phyloP scores from a whole-genome alignment of 345 rosid species.

The Acer yangbiense region DNA sequence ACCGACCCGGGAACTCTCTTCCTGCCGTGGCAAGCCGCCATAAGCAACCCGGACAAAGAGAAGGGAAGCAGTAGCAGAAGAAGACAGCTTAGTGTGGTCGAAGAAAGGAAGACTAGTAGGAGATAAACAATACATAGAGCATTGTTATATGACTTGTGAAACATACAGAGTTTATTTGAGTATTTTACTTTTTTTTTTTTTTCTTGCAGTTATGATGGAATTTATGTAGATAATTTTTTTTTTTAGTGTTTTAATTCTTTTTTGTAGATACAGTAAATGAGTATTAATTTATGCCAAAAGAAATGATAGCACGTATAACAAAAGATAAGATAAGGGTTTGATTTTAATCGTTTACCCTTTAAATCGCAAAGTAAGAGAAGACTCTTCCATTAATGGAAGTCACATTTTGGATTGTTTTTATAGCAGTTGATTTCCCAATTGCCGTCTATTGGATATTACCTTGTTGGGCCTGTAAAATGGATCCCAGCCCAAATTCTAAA shows the following conservation, averaged over 20 bases:
- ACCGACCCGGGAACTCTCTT: conserved; percentile 33
- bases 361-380: too few species aligned
- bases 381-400: too few species aligned
- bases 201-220: not conserved
- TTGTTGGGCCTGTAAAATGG: not conserved
- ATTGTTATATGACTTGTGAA: not conserved
- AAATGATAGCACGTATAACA: too few species aligned
- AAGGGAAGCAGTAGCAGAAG: not conserved
- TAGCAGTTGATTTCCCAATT: too few species aligned
- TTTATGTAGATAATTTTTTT: not conserved
- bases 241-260: too few species aligned
- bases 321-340: too few species aligned
- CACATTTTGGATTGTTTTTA: too few species aligned
- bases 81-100: not conserved
- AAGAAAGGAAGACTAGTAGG: not conserved
- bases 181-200: too few species aligned
- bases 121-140: not conserved
- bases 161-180: not conserved
- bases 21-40: conserved; percentile 60
- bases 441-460: not conserved
- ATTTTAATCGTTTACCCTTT: too few species aligned
- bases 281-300: too few species aligned
- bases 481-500: not conserved
- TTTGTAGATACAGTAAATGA: not conserved
- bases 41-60: not conserved